These are phyloP conservation scores for Talaromyces rugulosus DNA, from an alignment of 2,329 filamentous ascomycete species.

Conservation along the genomic window DNA sequence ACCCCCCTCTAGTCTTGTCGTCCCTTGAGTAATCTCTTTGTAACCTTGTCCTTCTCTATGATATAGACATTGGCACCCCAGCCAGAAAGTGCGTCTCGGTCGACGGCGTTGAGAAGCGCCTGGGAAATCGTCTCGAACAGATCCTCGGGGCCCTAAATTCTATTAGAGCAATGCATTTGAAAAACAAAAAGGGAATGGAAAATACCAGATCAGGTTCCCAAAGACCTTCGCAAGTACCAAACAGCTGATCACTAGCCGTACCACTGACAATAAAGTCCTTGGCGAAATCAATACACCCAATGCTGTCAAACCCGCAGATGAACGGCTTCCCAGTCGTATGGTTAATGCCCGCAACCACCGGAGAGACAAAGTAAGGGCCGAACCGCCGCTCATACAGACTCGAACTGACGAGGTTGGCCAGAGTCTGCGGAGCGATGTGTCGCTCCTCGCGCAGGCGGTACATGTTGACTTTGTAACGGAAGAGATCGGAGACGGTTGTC, in stretches of 20 bases:
- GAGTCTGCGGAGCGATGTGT: slow-evolving; percentile 87
- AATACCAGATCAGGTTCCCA: slow-evolving; percentile 96
- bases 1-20: slow-evolving; percentile 69
- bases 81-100: slow-evolving; percentile 92
- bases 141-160: slow-evolving; percentile 72
- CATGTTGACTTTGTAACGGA: slow-evolving; percentile 99
- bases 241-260: slow-evolving; percentile 94
- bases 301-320: slow-evolving; percentile 98
- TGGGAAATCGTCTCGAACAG: slow-evolving; percentile 99
- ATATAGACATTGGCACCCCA: slow-evolving; percentile 99
- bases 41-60: slow-evolving; percentile 99
- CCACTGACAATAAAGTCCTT: slow-evolving; percentile 99
- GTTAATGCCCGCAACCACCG: slow-evolving; percentile 92
- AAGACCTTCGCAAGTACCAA: slow-evolving; percentile 95
- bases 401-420: slow-evolving; percentile 90
- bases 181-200: not conserved
- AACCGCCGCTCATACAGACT: slow-evolving; percentile 94
- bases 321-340: slow-evolving; percentile 92
- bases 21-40: slow-evolving; percentile 96
- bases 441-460: slow-evolving; percentile 98
- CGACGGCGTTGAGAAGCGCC: slow-evolving; percentile 88
- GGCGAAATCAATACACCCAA: slow-evolving; percentile 98
- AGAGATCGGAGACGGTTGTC: slow-evolving; percentile 87
- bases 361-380: slow-evolving; percentile 92
- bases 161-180: slow-evolving; percentile 15